Conservation (phyloP, 306 rosid genomes). For the Geum urbanum region DNA sequence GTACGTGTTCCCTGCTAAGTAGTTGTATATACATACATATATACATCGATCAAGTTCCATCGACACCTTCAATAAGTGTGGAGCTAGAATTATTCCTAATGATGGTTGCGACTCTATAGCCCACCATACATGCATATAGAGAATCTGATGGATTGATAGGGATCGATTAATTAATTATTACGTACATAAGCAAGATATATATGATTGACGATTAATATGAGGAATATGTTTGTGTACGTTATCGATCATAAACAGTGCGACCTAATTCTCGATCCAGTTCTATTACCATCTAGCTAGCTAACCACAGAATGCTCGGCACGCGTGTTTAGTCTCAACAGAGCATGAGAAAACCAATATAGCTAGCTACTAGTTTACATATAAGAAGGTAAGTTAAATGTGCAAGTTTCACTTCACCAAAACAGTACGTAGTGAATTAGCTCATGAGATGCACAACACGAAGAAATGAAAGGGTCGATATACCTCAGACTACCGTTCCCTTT, state of each 20-base stretch:
- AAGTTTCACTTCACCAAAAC: neutral
- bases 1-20: neutral
- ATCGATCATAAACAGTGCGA: neutral
- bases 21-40: neutral
- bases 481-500: neutral
- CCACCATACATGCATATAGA: neutral
- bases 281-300: neutral
- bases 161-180: no score
- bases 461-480: neutral
- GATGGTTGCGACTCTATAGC: conserved; percentile 3
- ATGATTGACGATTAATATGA: conserved; percentile 14
- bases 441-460: neutral
- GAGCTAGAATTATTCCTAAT: neutral
- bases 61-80: no score
- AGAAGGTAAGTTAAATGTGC: neutral
- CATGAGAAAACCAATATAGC: neutral
- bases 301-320: conserved; percentile 23
- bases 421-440: neutral
- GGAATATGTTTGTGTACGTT: neutral
- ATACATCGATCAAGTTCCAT: neutral
- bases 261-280: no score
- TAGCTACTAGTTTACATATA: neutral
- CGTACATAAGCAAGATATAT: neutral
- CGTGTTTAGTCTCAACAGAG: conserved; percentile 15
- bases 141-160: no score